Conservation (phyloP, 2,329 filamentous ascomycete genomes). For the Cadophora sp. region DNA sequence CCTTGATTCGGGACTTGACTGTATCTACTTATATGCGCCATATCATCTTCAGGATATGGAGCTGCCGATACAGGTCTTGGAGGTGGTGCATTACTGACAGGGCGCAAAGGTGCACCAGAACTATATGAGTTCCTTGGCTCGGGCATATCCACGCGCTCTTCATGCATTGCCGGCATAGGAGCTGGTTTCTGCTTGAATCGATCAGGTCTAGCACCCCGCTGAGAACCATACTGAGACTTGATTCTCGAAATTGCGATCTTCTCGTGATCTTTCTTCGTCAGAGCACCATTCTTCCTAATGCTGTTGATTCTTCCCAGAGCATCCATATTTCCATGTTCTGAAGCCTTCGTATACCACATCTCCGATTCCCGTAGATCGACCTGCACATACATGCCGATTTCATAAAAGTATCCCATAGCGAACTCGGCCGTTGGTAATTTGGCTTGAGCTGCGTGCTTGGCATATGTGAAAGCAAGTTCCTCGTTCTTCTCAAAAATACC, state of each 20-base stretch:
- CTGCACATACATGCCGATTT: slow-evolving; percentile 92
- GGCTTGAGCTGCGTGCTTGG: slow-evolving; percentile 80
- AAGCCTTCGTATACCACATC: slow-evolving; percentile 89
- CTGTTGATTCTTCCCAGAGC: slow-evolving; percentile 83
- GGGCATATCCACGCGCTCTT: slow-evolving; percentile 39
- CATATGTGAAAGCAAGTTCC: slow-evolving; percentile 89
- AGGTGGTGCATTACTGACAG: slow-evolving; percentile 25
- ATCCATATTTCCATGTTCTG: slow-evolving; percentile 90
- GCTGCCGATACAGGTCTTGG: slow-evolving; percentile 50
- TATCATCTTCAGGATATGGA: slow-evolving; percentile 75
- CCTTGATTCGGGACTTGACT: slow-evolving; percentile 41
- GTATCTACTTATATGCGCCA: slow-evolving; percentile 39
- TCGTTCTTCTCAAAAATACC: slow-evolving; percentile 95
- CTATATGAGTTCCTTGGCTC: slow-evolving; percentile 35
- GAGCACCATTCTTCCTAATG: slow-evolving; percentile 79
- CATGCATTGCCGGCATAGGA: slow-evolving; percentile 41
- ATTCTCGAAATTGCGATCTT: slow-evolving; percentile 88
- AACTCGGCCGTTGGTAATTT: slow-evolving; percentile 93
- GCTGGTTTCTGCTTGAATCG: slow-evolving; percentile 57
- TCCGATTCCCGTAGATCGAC: slow-evolving; percentile 83
- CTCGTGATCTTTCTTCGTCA: slow-evolving; percentile 92
- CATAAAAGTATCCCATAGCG: slow-evolving; percentile 95
- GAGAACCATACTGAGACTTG: slow-evolving; percentile 78
- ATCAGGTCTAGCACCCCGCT: slow-evolving; percentile 66
- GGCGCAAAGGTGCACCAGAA: slow-evolving; percentile 23